Percentiles rank a stretch among this genome's conserved stretches.
Evolutionary conservation across 2,329 filamentous ascomycete genomes (phyloP).

Genomic region (Colletotrichum sp.): DNA sequence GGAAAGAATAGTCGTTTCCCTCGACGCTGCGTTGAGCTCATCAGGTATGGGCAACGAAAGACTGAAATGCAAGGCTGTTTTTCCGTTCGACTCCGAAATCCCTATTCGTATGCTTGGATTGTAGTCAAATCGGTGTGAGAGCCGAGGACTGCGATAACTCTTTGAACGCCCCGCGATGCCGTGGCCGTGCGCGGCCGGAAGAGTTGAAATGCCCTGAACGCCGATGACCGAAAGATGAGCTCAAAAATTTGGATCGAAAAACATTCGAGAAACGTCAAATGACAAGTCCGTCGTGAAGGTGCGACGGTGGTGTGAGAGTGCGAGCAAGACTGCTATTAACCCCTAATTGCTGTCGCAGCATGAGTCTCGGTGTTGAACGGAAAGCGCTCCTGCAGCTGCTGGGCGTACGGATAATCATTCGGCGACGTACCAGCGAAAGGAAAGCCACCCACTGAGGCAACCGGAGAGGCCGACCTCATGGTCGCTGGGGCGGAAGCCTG

Average conservation of each 20-base stretch:
- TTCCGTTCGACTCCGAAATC: constrained; percentile 4
- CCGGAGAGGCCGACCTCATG: constrained; percentile 47
- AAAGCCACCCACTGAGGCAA: constrained; percentile 49
- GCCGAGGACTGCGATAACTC: neutral
- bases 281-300: neutral
- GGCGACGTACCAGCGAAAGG: constrained; percentile 52
- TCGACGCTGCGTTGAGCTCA: constrained; percentile 16
- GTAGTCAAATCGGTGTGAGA: constrained; percentile 1
- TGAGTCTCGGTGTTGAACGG: constrained; percentile 54
- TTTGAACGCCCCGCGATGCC: constrained; percentile 17
- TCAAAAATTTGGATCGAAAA: neutral
- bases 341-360: constrained; percentile 53
- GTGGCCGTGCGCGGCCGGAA: constrained; percentile 5
- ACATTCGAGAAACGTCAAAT: constrained; percentile 21
- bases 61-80: constrained; percentile 8
- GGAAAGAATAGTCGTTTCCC: neutral
- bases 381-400: constrained; percentile 52
- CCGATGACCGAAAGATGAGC: neutral
- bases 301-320: neutral
- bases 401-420: constrained; percentile 43
- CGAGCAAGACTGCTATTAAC: constrained; percentile 27
- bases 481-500: constrained; percentile 36
- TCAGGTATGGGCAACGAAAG: constrained; percentile 5
- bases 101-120: constrained; percentile 14
- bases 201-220: constrained; percentile 15